Base-by-base conservation (phyloP, 441 rosid species). In the Gossypium lobatum region DNA sequence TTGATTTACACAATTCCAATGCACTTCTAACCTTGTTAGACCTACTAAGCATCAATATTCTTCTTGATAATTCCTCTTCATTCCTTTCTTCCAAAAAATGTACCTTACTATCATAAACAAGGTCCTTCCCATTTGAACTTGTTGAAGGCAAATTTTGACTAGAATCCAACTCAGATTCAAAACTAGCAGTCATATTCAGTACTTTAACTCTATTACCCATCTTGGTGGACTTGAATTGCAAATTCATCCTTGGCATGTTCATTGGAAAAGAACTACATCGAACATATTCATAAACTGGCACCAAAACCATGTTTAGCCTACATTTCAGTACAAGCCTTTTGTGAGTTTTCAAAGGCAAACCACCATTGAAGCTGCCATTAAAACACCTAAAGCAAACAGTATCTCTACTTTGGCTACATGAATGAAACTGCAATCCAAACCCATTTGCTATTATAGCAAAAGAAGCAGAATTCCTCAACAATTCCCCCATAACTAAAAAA, bases 1-100 rank as follows among this genome's bases (percentile, higher is more conserved):
- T 92, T 17, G 98, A 92, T 70, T 77, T 80, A 25, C 76, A 87
- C 78, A 90, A 67, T 68, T 88, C 89, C 68, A 87, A 9, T 3
- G 95, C 97, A 74, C 93, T 91, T 78, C 87, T 87, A 34, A 87
- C 81, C 84, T 87, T 89, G 81, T 91, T 84, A 58, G 86, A 87
- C 84, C 97, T 87, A 71, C 97, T 84, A 34, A 92, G 98, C 78
- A 77, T 78, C 84, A 94, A 72, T 70, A 92, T 75, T 78, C 96
- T 87, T 78, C 85, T 83, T 0, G 95, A 94, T 66, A 94, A 79
- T 64, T 82, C 84, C 64, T 84, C 85, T 75, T 81, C 90, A 52
- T 86, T 83, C 61, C 77, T 82, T 82, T 88, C 95, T 84, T 94
- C 95, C 23, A 94, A 79, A 80, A 81, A 84, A 64, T 85, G 83